phyloP scores from a whole-genome alignment of 495 filamentous ascomycete species.

The Viridothelium virens region DNA sequence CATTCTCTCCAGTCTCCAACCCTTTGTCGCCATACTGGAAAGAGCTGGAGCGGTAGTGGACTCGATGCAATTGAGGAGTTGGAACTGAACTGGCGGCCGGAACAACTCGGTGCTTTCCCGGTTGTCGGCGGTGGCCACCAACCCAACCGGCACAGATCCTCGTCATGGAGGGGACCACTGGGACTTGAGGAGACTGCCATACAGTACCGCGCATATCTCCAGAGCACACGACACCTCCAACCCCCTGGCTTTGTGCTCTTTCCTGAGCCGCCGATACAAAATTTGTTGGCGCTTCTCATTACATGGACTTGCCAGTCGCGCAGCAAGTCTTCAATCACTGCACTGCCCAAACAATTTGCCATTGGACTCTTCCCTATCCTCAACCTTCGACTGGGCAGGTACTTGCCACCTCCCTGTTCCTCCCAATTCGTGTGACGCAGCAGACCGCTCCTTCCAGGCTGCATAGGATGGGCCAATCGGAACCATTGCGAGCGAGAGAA shows the following conservation, averaged over 20 bases:
- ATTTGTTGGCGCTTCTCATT: background rate
- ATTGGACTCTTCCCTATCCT: background rate
- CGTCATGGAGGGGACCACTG: background rate
- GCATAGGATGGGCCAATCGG: constrained; percentile 10
- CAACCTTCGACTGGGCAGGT: background rate
- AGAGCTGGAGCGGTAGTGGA: background rate
- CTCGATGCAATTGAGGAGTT: background rate
- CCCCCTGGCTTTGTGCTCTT: background rate
- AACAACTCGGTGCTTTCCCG: background rate
- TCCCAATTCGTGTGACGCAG: background rate
- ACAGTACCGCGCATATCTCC: background rate
- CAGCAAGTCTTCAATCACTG: background rate
- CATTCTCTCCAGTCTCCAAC: background rate
- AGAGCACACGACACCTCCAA: background rate
- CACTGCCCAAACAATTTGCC: background rate
- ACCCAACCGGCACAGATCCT: background rate
- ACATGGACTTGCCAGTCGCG: background rate
- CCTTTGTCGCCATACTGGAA: background rate
- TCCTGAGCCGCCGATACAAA: background rate
- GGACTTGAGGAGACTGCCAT: background rate
- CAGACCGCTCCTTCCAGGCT: background rate
- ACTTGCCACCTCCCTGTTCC: constrained; percentile 1
- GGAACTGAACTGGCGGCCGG: background rate
- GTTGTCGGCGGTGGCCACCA: background rate
- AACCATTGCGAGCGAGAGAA: background rate